Conservation (phyloP, 2,329 filamentous ascomycete species). For the Hypoxylon sp. region DNA sequence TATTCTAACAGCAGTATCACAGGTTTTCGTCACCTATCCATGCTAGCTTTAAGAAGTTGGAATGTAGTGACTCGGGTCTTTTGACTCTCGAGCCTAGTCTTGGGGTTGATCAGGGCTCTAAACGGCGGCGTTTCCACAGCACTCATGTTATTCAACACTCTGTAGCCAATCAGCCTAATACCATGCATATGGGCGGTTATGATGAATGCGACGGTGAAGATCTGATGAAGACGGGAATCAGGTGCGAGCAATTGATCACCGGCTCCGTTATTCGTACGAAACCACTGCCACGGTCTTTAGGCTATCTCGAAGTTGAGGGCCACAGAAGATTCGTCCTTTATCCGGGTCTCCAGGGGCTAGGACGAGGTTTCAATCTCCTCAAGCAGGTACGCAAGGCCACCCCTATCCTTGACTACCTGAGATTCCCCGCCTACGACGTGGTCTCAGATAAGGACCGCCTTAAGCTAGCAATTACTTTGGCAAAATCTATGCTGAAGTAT, state of each 20-base stretch:
- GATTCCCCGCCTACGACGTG: slow-evolving; percentile 2
- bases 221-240: background rate
- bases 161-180: background rate
- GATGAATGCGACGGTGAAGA: slow-evolving; percentile 1
- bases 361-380: background rate
- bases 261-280: background rate
- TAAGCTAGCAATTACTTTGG: slow-evolving; percentile 21
- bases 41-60: slow-evolving; percentile 5
- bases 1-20: background rate
- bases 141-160: background rate
- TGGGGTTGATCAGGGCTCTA: background rate
- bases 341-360: background rate
- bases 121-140: background rate
- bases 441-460: slow-evolving; percentile 11
- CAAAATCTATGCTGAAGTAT: slow-evolving; percentile 31
- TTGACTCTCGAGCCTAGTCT: background rate
- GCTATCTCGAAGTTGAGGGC: slow-evolving; percentile 2
- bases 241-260: background rate
- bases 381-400: background rate
- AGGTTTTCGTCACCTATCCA: background rate
- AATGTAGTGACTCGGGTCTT: background rate
- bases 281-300: background rate
- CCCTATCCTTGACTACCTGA: background rate
- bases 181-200: background rate
- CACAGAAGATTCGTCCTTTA: slow-evolving; percentile 4